Evolutionary conservation across 768 basidiomycete genomes (phyloP), one percentile per base, ranked within the genome.

Genomic region (Tricholoma hemisulphureum): DNA sequence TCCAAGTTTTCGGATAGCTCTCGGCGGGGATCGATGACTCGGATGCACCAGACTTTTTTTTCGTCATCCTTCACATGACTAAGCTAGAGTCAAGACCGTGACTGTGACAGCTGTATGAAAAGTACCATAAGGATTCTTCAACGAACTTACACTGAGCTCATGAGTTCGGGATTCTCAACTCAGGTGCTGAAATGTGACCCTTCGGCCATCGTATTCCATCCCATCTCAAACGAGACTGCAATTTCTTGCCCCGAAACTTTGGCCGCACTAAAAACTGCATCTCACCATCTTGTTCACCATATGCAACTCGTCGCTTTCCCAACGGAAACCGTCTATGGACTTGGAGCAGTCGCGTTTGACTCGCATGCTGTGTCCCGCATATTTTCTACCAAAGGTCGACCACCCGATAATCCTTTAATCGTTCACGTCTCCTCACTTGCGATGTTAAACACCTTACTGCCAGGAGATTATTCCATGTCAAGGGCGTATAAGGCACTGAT

Each of bases 311-410:
- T 98, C 55, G 95, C 88, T 0, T 91, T 99, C 68, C 96, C 97
- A 0, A 98, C 97, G 28, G 97, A 99, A 73, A 98, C 97, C 0
- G 97, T 99, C 10, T 99, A 98, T 72, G 97, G 97, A 1, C 85
- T 99, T n/a, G 97, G 91, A 26, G 97, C 94, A 0, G 74, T 87
- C 20, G 94, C 96, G 0, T 74, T 93, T 45, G 75, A 85, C 64
- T 61, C 81, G 7, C 61, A 72, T 14, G 93, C 95, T 2, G 82
- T 85, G 5, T 67, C 80, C 2, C 81, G 80, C 64, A 95, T 99
- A 65, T 99, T 94, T 72, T 71, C 81, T 16, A 89, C 89, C 51
- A 99, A 99, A 67, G 92, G 94, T 35, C 83, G 97, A 53, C 97
- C 97, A 6, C 76, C 89, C 4, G 97, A 99, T 72, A 99, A 99